Base-by-base conservation (phyloP, 306 rosid genomes). In the Quillaja saponaria region DNA sequence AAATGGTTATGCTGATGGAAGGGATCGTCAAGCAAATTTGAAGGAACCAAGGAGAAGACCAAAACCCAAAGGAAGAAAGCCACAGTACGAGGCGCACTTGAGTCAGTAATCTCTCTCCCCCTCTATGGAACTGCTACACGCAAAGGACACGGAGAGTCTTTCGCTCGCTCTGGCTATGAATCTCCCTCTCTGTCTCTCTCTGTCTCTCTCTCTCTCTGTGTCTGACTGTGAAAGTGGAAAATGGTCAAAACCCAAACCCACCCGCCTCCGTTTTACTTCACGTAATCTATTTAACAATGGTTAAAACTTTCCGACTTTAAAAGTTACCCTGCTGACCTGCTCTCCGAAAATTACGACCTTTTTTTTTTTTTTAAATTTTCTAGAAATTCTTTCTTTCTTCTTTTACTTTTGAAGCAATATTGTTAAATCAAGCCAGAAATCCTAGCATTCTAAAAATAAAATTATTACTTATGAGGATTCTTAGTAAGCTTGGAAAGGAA, bases 191-290 rank as follows among this genome's bases (percentile, higher is more conserved):
- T 19, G n/a, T 10, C 13, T 25, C 31, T 25, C 31, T 25, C 41
- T 34, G 16, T 31, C 48, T 46, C 44, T 61, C 18, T 45, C 42
- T 31, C 42, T 6, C 19, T 12, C 41, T 9, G 25, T 6, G 20
- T 41, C n/a, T n/a, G n/a, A n/a, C n/a, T n/a, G 4, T 19, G n/a
- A 16, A 19, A 14, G 15, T 14, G 33, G 4, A 25, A 3, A 63
- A 63, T 55, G 39, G 74, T 70, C 77, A 74, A 78, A 61, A 65
- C 44, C 14, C 63, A 16, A 31, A 13, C 64, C 42, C 67, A 42
- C 47, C 13, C 15, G 20, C 47, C 52, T 19, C 11, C 47, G 44
- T 25, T 25, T 25, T 25, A 1, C 4, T 25, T 25, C 31, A 25
- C 31, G 31, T 25, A 25, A 25, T 25, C 4, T n/a, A n/a, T n/a